phyloP scores from a whole-genome alignment of 2,329 filamentous ascomycete genomes.

The Chrysoporthe austroafricana region DNA sequence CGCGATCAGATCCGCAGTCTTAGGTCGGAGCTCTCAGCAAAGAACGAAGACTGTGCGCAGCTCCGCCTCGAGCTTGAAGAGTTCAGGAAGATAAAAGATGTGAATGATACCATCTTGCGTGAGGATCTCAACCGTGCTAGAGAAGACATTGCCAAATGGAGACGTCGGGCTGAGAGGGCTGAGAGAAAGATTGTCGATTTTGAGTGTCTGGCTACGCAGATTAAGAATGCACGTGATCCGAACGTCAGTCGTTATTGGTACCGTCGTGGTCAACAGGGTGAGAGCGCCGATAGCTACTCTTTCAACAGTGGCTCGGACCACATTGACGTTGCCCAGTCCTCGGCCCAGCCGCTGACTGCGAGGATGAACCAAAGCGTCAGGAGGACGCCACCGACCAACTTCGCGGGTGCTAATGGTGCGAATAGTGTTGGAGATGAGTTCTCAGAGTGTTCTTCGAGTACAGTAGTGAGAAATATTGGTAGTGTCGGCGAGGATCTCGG shows the following conservation, averaged over 20 bases:
- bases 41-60: slow-evolving; percentile 21
- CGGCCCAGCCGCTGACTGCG: slow-evolving; percentile 9
- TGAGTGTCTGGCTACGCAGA: slow-evolving; percentile 13
- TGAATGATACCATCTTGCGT: slow-evolving; percentile 22
- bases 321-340: slow-evolving; percentile 14
- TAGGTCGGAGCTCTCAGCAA: slow-evolving; percentile 23
- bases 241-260: not conserved
- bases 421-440: slow-evolving; percentile 12
- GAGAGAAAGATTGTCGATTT: slow-evolving; percentile 20
- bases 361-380: slow-evolving; percentile 26
- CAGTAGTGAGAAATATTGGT: slow-evolving; percentile 22
- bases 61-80: slow-evolving; percentile 25
- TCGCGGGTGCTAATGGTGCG: not conserved
- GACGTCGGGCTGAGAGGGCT: slow-evolving; percentile 25
- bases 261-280: not conserved
- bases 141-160: slow-evolving; percentile 22
- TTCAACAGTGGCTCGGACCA: slow-evolving; percentile 22
- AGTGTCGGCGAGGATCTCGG: not conserved
- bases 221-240: slow-evolving; percentile 7
- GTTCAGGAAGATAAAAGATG: slow-evolving; percentile 13
- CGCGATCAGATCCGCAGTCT: slow-evolving; percentile 27
- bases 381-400: slow-evolving; percentile 3
- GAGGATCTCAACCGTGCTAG: slow-evolving; percentile 20
- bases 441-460: slow-evolving; percentile 27
- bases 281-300: slow-evolving; percentile 12